Conservation (phyloP, 176 grass and related monocot species). For the Stipa capillata region DNA sequence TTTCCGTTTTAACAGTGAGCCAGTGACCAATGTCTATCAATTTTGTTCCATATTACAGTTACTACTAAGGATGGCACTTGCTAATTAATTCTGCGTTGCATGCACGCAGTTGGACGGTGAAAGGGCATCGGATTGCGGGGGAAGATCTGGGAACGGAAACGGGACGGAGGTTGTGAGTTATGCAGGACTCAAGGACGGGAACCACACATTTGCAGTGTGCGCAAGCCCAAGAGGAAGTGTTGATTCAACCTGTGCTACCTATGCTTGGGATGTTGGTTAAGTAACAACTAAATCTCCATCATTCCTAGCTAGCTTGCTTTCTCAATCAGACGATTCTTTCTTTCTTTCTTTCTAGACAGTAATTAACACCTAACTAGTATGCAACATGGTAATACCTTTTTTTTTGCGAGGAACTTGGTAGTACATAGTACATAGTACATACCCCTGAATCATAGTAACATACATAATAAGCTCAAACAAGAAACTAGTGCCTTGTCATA, state of each 20-base stretch:
- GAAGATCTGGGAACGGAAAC: background rate
- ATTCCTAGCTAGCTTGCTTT: too few species aligned
- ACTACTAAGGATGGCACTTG: background rate
- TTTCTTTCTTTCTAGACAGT: too few species aligned
- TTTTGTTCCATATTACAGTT: background rate
- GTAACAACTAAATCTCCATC: conserved; percentile 19
- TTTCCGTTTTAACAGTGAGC: background rate
- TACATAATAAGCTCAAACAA: too few species aligned
- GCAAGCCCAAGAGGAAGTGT: background rate
- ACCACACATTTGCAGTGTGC: conserved; percentile 59
- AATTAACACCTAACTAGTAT: too few species aligned
- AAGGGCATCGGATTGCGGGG: conserved; percentile 26
- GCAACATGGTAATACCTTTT: too few species aligned
- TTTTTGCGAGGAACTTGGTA: too few species aligned
- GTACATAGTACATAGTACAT: too few species aligned
- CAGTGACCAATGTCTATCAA: background rate
- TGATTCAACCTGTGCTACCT: conserved; percentile 39
- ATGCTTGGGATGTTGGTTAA: conserved; percentile 84
- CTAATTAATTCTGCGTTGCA: background rate
- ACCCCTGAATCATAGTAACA: too few species aligned
- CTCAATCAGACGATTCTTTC: too few species aligned
- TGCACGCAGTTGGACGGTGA: conserved; percentile 61
- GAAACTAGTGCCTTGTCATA: too few species aligned
- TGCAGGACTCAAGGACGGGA: conserved; percentile 49
- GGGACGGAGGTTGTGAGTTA: conserved; percentile 36